Evolutionary conservation across 2,329 filamentous ascomycete genomes (phyloP).

Genomic region (Colletotrichum graminicola): DNA sequence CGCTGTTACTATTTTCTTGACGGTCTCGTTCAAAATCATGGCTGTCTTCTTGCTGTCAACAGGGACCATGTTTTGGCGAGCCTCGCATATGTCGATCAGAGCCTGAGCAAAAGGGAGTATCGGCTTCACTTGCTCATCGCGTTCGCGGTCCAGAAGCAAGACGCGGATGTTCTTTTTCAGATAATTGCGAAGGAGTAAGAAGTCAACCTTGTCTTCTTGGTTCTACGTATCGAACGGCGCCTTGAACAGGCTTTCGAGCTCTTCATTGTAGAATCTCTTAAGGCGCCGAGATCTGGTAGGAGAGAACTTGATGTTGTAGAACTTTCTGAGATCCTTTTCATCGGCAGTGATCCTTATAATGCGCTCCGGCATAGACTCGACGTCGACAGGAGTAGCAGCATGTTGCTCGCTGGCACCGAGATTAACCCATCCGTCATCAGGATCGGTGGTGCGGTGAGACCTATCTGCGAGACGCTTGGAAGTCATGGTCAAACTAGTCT

Average conservation of each 20-base stretch:
- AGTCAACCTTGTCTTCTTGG: slow-evolving; percentile 63
- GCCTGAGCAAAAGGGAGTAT: slow-evolving; percentile 60
- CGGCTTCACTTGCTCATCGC: slow-evolving; percentile 53
- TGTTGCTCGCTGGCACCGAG: neutral
- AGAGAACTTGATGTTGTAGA: slow-evolving; percentile 63
- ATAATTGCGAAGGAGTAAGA: slow-evolving; percentile 62
- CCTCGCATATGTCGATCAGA: slow-evolving; percentile 61
- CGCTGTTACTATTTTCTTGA: slow-evolving; percentile 50
- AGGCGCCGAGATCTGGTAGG: slow-evolving; percentile 55
- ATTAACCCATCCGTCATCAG: slow-evolving; percentile 28
- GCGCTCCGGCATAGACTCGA: slow-evolving; percentile 55
- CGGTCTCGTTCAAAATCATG: slow-evolving; percentile 53
- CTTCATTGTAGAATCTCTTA: slow-evolving; percentile 54
- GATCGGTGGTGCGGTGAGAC: neutral
- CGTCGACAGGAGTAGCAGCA: neutral
- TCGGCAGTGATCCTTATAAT: slow-evolving; percentile 60
- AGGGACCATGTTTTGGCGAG: slow-evolving; percentile 58
- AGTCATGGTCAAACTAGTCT: slow-evolving; percentile 1
- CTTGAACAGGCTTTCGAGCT: slow-evolving; percentile 51
- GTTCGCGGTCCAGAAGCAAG: slow-evolving; percentile 46
- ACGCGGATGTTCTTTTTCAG: slow-evolving; percentile 50
- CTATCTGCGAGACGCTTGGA: slow-evolving; percentile 3
- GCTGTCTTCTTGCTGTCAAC: slow-evolving; percentile 60
- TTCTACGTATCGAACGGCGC: slow-evolving; percentile 47
- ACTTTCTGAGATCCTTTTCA: slow-evolving; percentile 59